These are phyloP conservation scores for Myriosclerotinia scirpicola DNA, from an alignment of 2,329 filamentous ascomycete species.

Conservation along the genomic window DNA sequence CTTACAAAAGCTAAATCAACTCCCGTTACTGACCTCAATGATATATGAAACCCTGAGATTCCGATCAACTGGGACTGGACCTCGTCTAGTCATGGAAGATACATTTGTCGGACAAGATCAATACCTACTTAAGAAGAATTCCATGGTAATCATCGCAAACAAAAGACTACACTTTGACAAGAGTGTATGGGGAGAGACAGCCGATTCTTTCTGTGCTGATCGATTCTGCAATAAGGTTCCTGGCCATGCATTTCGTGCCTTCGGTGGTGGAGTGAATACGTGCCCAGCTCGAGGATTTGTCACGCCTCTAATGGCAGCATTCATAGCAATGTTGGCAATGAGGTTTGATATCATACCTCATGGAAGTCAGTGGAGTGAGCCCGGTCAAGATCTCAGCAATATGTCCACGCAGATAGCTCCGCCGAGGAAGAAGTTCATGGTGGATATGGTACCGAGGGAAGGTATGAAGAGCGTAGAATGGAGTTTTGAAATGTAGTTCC, in stretches of 20 bases:
- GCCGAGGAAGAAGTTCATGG: slow-evolving; percentile 3
- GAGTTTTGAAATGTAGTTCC: slow-evolving; percentile 16
- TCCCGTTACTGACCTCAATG: not conserved
- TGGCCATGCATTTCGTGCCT: slow-evolving; percentile 14
- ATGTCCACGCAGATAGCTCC: slow-evolving; percentile 9
- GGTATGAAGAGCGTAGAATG: not conserved
- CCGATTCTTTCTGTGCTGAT: slow-evolving; percentile 2
- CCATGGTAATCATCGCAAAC: slow-evolving; percentile 13
- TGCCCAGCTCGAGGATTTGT: slow-evolving; percentile 14
- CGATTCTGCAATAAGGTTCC: not conserved
- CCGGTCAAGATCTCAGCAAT: slow-evolving; percentile 3
- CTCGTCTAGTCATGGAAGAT: slow-evolving; percentile 14
- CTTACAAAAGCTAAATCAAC: slow-evolving; percentile 2
- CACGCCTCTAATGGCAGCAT: not conserved
- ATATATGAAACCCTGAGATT: slow-evolving; percentile 11
- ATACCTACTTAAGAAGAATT: slow-evolving; percentile 19
- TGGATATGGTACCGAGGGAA: slow-evolving; percentile 8
- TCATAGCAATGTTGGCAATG: slow-evolving; percentile 12
- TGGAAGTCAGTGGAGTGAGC: slow-evolving; percentile 13
- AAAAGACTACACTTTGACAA: slow-evolving; percentile 18
- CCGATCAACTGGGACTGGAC: slow-evolving; percentile 8
- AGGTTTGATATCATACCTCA: slow-evolving; percentile 11
- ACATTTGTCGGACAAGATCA: slow-evolving; percentile 18
- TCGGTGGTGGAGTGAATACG: slow-evolving; percentile 18
- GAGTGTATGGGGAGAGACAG: slow-evolving; percentile 7